Conservation (phyloP, 2,329 filamentous ascomycete species). For the Conoideocrella luteorostrata region DNA sequence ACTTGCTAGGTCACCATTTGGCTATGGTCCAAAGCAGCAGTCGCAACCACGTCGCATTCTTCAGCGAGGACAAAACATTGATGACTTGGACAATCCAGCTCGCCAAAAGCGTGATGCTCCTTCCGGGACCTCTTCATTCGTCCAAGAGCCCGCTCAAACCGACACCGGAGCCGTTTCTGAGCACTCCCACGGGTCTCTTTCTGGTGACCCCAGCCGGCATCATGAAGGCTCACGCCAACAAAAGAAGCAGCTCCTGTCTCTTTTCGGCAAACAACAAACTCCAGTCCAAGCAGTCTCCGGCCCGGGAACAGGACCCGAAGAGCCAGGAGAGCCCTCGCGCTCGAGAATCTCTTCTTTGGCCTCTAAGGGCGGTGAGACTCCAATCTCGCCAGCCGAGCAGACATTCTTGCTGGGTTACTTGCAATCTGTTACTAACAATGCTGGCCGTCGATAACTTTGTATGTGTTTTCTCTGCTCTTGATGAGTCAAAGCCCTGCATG, state of each 20-base stretch:
- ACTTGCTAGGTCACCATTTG: conserved; percentile 2
- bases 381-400: conserved; percentile 64
- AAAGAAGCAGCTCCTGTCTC: conserved; percentile 44
- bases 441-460: conserved; percentile 21
- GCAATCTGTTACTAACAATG: conserved; percentile 44
- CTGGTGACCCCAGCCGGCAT: conserved; percentile 10
- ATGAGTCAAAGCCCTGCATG: too few relatives aligned
- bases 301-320: not conserved
- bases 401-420: conserved; percentile 72
- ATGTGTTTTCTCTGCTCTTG: too few relatives aligned
- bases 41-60: conserved; percentile 27
- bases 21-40: not conserved
- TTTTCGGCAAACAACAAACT: conserved; percentile 47
- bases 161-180: not conserved
- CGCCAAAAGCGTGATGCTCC: conserved; percentile 11
- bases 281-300: not conserved
- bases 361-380: conserved; percentile 37
- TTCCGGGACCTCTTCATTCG: conserved; percentile 17
- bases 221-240: conserved; percentile 24
- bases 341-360: conserved; percentile 39
- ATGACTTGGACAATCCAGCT: conserved; percentile 10
- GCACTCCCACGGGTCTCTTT: not conserved
- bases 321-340: conserved; percentile 13
- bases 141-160: conserved; percentile 11
- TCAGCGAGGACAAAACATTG: conserved; percentile 26